phyloP scores from a whole-genome alignment of 768 basidiomycete genomes.

The Pleurotus citrinopileatus region DNA sequence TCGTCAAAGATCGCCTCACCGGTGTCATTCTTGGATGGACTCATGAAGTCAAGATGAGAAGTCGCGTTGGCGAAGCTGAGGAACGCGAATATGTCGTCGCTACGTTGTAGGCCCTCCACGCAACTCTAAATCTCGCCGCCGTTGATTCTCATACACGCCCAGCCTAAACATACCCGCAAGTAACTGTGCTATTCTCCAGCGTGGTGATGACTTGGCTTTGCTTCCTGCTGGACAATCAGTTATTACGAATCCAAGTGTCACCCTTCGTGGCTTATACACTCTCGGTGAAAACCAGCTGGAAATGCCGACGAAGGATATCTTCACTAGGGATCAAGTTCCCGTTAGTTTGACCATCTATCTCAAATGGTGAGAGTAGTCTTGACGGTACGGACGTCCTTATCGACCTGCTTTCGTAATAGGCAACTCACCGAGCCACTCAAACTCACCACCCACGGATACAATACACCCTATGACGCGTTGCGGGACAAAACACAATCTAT shows the following conservation, averaged over 20 bases:
- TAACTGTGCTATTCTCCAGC: conserved; percentile 83
- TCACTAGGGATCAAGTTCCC: conserved; percentile 85
- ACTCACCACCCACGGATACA: conserved; percentile 81
- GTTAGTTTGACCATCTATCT: conserved; percentile 82
- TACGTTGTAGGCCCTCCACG: conserved; percentile 52
- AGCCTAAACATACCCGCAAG: conserved; percentile 83
- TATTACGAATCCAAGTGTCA: conserved; percentile 82
- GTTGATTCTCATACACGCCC: background rate
- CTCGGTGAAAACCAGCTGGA: conserved; percentile 83
- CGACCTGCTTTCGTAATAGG: conserved; percentile 18
- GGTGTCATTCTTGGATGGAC: conserved; percentile 62
- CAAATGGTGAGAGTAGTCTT: conserved; percentile 47
- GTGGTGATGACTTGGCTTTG: conserved; percentile 75
- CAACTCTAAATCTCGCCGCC: background rate
- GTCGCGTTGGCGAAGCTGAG: conserved; percentile 38
- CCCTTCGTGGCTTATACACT: conserved; percentile 75
- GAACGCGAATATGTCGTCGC: conserved; percentile 74
- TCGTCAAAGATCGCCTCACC: conserved; percentile 62
- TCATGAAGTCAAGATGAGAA: conserved; percentile 79
- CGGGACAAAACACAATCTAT: conserved; percentile 85
- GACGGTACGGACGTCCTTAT: background rate
- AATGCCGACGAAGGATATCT: conserved; percentile 87
- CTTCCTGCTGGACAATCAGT: conserved; percentile 82
- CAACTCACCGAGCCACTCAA: conserved; percentile 48
- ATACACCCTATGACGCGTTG: conserved; percentile 77